These are phyloP conservation scores for Casuarina equisetifolia DNA, from an alignment of 306 rosid genomes.

Conservation along the genomic window DNA sequence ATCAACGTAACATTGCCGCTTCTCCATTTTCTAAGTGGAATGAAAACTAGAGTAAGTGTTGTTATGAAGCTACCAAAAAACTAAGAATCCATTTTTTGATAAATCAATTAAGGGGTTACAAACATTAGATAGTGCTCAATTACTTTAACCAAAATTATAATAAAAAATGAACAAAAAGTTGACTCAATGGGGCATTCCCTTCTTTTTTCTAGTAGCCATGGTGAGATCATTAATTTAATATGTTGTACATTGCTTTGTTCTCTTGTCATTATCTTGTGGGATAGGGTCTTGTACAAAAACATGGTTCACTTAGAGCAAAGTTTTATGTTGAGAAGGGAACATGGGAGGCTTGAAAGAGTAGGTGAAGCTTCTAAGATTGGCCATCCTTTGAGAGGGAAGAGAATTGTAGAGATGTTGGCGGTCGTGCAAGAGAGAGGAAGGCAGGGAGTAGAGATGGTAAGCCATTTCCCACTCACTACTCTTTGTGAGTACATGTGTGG, in stretches of 20 bases:
- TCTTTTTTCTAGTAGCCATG: too few relatives aligned
- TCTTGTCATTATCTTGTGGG: conserved; percentile 29
- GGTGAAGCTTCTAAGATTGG: conserved; percentile 20
- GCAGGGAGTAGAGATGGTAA: conserved; percentile 56
- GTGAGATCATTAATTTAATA: too few relatives aligned
- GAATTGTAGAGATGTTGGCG: conserved; percentile 35
- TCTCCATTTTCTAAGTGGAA: too few relatives aligned
- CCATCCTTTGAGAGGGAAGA: conserved; percentile 26
- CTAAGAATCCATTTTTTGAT: too few relatives aligned
- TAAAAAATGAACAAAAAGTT: too few relatives aligned
- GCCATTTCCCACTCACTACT: conserved; percentile 48
- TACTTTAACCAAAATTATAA: too few relatives aligned
- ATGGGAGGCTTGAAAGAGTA: conserved; percentile 28
- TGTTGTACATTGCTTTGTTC: neutral
- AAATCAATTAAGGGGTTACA: too few relatives aligned
- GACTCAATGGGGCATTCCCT: too few relatives aligned
- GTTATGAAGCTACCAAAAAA: too few relatives aligned
- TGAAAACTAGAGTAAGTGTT: too few relatives aligned
- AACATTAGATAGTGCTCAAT: too few relatives aligned
- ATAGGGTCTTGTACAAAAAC: conserved; percentile 62
- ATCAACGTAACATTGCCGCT: too few relatives aligned
- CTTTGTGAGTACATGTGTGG: neutral
- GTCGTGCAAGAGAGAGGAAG: conserved; percentile 58
- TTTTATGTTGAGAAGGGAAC: conserved; percentile 27
- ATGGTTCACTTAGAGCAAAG: conserved; percentile 47